These are phyloP conservation scores for Fragosphaeria purpurea DNA, from an alignment of 2,329 filamentous ascomycete genomes.

Conservation along the genomic window DNA sequence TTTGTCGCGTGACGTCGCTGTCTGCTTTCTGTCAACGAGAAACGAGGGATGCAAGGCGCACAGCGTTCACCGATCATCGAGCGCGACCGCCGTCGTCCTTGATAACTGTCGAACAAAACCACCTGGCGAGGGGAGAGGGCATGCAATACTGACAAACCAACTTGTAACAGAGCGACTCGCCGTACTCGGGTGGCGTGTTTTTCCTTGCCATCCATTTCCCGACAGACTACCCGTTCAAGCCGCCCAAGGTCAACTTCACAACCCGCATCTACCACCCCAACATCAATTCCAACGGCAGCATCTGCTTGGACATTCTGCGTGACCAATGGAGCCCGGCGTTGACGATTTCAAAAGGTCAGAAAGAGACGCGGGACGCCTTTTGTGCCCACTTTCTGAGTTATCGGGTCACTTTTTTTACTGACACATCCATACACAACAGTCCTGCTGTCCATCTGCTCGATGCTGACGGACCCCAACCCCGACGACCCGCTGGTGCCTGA, in stretches of 20 bases:
- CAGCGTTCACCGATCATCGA: no score
- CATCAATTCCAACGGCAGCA: conserved; percentile 99
- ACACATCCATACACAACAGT: conserved; percentile 41
- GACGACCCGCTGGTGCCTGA: conserved; percentile 97
- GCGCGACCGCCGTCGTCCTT: no score
- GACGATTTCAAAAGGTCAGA: conserved; percentile 92
- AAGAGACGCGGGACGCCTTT: no score
- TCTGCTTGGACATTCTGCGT: conserved; percentile 95
- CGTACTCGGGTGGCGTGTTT: conserved; percentile 97
- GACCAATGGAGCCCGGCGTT: conserved; percentile 98
- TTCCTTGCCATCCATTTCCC: conserved; percentile 99
- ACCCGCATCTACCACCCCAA: conserved; percentile 99
- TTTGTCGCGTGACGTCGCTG: no score
- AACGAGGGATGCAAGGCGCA: no score
- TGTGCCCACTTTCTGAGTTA: no score
- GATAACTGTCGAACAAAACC: no score
- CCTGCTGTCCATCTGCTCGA: conserved; percentile 96
- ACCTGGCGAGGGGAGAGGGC: no score
- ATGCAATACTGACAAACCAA: no score
- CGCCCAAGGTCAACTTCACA: conserved; percentile 99
- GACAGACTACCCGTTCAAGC: conserved; percentile 99
- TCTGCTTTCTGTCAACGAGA: no score
- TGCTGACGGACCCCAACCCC: conserved; percentile 98
- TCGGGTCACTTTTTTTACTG: background rate
- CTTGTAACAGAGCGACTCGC: conserved; percentile 69